Conservation (phyloP, 306 rosid genomes). For the Fragaria iinumae region DNA sequence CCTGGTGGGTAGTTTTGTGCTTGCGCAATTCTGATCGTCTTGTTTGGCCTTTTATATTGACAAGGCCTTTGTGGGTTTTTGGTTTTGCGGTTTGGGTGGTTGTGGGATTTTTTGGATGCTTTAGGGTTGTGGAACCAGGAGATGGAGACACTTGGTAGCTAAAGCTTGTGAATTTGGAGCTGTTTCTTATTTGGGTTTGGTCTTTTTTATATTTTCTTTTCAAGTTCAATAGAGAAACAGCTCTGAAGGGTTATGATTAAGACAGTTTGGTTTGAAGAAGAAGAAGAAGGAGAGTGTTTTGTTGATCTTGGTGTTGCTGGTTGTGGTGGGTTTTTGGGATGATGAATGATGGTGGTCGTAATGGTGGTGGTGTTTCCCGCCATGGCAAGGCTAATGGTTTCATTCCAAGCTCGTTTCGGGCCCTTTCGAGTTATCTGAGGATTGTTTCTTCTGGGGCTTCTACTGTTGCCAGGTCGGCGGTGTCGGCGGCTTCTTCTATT, state of each 20-base stretch:
- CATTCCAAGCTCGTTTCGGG: slow-evolving; percentile 78
- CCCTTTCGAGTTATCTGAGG: slow-evolving; percentile 78
- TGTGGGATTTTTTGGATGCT: slow-evolving; percentile 42
- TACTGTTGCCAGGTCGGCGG: slow-evolving; percentile 89
- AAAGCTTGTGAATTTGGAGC: slow-evolving; percentile 38
- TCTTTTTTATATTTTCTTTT: not conserved
- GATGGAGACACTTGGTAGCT: slow-evolving; percentile 50
- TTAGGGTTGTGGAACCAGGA: slow-evolving; percentile 32
- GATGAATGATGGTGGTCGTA: slow-evolving; percentile 78
- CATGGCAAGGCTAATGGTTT: slow-evolving; percentile 60
- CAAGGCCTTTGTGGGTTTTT: slow-evolving; percentile 9
- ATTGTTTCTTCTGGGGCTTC: slow-evolving; percentile 95
- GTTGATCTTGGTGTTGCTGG: slow-evolving; percentile 41
- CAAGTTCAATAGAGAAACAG: slow-evolving; percentile 41
- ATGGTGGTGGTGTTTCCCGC: slow-evolving; percentile 49
- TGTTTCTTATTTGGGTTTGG: slow-evolving; percentile 42
- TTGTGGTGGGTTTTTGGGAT: slow-evolving; percentile 70
- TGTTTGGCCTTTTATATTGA: slow-evolving; percentile 22
- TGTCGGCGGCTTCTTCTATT: slow-evolving; percentile 84
- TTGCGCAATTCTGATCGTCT: slow-evolving; percentile 20
- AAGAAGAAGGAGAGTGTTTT: slow-evolving; percentile 25
- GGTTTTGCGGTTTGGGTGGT: slow-evolving; percentile 30
- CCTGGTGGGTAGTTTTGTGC: slow-evolving; percentile 18
- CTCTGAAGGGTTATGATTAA: slow-evolving; percentile 63
- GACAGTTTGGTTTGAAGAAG: slow-evolving; percentile 43